These are phyloP conservation scores for Gardenia jasminoides DNA, from an alignment of 257 asterid species.

Conservation along the genomic window DNA sequence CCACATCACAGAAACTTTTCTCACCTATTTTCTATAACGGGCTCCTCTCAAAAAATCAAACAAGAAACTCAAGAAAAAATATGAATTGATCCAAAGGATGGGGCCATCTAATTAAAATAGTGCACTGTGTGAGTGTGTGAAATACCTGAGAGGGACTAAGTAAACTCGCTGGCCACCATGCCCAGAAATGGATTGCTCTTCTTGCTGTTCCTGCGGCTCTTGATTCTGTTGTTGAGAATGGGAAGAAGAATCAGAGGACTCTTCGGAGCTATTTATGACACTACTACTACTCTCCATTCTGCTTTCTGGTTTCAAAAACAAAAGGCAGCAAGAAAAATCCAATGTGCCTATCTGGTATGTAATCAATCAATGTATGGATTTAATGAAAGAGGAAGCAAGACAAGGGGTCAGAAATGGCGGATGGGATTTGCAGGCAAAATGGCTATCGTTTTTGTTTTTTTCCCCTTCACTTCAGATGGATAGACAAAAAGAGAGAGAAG, in stretches of 20 bases:
- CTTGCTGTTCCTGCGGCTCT: conserved; percentile 37
- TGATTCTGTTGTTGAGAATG: conserved; percentile 23
- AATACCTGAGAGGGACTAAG: conserved; percentile 84
- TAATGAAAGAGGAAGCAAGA: conserved; percentile 37
- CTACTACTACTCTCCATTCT: conserved; percentile 44
- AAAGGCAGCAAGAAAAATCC: background rate
- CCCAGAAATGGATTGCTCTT: conserved; percentile 37
- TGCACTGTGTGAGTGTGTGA: background rate
- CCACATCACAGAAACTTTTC: conserved; percentile 3
- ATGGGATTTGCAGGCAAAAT: conserved; percentile 57
- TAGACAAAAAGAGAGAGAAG: conserved; percentile 37
- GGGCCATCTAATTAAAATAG: background rate
- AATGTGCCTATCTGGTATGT: conserved; percentile 5
- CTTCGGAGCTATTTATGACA: conserved; percentile 27
- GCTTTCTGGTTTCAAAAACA: conserved; percentile 2
- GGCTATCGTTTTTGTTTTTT: conserved; percentile 27
- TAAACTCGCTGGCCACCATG: conserved; percentile 76
- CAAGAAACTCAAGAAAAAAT: no score
- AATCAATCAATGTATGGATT: conserved; percentile 14
- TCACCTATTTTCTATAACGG: background rate
- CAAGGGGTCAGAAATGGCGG: conserved; percentile 66
- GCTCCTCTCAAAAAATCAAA: background rate
- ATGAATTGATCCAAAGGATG: background rate
- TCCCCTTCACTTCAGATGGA: conserved; percentile 8
- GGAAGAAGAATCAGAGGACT: conserved; percentile 33